Conservation (phyloP, 225 moss, liverwort and hornwort species). For the Straminergon stramineum region DNA sequence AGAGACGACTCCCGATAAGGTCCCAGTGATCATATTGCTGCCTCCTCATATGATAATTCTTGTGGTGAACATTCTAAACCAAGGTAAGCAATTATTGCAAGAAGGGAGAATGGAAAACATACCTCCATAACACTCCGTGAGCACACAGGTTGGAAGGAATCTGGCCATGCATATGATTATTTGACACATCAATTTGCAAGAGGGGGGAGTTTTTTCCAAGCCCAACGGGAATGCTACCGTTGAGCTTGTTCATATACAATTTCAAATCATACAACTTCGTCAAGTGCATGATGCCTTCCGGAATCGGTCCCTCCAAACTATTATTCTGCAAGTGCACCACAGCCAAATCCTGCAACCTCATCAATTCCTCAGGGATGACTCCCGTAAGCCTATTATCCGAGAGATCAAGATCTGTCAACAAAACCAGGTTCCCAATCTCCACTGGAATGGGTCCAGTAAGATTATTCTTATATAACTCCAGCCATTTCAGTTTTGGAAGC, state of each 20-base stretch:
- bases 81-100: background rate
- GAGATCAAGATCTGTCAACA: slow-evolving; percentile 33
- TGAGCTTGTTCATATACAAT: slow-evolving; percentile 43
- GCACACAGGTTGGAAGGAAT: slow-evolving; percentile 30
- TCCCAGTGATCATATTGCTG: background rate
- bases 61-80: background rate
- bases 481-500: slow-evolving; percentile 17
- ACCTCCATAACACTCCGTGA: slow-evolving; percentile 34
- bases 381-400: slow-evolving; percentile 33
- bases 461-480: slow-evolving; percentile 40
- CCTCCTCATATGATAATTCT: background rate
- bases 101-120: background rate
- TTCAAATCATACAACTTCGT: slow-evolving; percentile 31
- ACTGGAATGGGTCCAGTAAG: slow-evolving; percentile 29
- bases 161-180: slow-evolving; percentile 17
- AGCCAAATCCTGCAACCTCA: background rate
- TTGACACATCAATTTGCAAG: slow-evolving; percentile 36
- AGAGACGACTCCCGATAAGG: background rate
- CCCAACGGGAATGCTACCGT: slow-evolving; percentile 16
- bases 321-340: slow-evolving; percentile 41
- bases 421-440: slow-evolving; percentile 21
- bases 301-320: slow-evolving; percentile 27
- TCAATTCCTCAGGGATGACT: slow-evolving; percentile 12
- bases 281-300: background rate
- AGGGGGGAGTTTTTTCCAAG: slow-evolving; percentile 20